phyloP scores from a whole-genome alignment of 2,329 filamentous ascomycete genomes.

The Penicillium sp. region DNA sequence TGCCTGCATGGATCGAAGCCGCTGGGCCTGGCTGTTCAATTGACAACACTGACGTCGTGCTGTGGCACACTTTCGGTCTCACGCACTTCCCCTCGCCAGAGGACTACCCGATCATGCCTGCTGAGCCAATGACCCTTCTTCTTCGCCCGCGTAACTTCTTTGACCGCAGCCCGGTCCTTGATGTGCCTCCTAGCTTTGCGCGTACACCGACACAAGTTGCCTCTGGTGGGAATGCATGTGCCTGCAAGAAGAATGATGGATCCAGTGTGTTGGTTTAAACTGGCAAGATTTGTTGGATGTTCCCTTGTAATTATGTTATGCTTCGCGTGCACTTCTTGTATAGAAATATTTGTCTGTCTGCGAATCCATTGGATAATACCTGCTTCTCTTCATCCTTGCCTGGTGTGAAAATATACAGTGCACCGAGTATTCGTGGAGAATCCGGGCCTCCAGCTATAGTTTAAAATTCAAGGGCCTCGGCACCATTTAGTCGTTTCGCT shows the following conservation, averaged over 20 bases:
- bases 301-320: background rate
- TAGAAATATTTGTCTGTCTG: no score
- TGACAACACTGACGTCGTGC: slow-evolving; percentile 79
- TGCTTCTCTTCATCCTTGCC: no score
- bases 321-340: slow-evolving; percentile 1
- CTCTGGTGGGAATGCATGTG: slow-evolving; percentile 40
- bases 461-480: no score
- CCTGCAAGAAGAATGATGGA: slow-evolving; percentile 39
- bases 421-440: no score
- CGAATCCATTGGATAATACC: no score
- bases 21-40: slow-evolving; percentile 66
- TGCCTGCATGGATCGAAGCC: slow-evolving; percentile 69
- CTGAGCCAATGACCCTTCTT: slow-evolving; percentile 77
- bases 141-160: slow-evolving; percentile 83
- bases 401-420: no score
- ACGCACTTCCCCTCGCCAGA: slow-evolving; percentile 87
- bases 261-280: slow-evolving; percentile 41
- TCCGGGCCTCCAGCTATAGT: no score
- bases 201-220: slow-evolving; percentile 69
- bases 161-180: slow-evolving; percentile 71
- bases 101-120: slow-evolving; percentile 91
- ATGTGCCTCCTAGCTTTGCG: slow-evolving; percentile 74
- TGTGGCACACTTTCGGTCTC: slow-evolving; percentile 92
- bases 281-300: background rate
- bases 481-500: no score